Evolutionary conservation across 805 yeast species (phyloP), one percentile per base, ranked within the genome.

Genomic region (Saturnispora sanitii): DNA sequence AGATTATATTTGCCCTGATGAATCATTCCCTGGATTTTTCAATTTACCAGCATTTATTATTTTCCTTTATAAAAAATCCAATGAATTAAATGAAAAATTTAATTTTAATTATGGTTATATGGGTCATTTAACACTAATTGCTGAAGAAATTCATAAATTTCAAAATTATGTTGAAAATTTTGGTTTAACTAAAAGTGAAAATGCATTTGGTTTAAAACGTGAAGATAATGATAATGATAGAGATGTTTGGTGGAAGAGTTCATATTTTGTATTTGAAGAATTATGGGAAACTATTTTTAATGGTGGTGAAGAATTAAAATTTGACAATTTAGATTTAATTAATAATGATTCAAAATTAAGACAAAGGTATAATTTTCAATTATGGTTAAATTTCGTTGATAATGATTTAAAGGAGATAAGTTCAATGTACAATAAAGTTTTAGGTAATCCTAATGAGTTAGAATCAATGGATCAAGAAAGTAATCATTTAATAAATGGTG

Each of bases 121-220:
- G 86, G 98, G 98, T n/a, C 98, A 92, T 58, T 64, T 92, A 48
- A 86, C 94, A 6, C 66, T 92, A 38, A 85, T 92, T 42, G 87
- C 95, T 38, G 98, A 92, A 58, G 98, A 92, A 58, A 87, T 92
- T 35, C 95, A 87, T 37, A 92, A 92, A 57, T 75, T 75, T 40
- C 65, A 61, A 43, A 57, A 54, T 43, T 52, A 49, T 43, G 61
- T 60, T 38, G 64, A 58, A 37, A 60, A 55, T 41, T 58, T 59
- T 45, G 64, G 63, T 9, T 38, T 56, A 30, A 53, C 62, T 0
- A 48, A 60, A 38, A 58, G 57, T 18, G 62, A 57, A 28, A 60
- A 59, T 41, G 57, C 60, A 21, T 53, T 50, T 41, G 58, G 52
- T 25, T 48, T 55, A 26, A 48, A 55, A 37, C 50, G 47, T 35